phyloP scores from a whole-genome alignment of 805 yeast genomes.

The Kluyveromyces starmeri region DNA sequence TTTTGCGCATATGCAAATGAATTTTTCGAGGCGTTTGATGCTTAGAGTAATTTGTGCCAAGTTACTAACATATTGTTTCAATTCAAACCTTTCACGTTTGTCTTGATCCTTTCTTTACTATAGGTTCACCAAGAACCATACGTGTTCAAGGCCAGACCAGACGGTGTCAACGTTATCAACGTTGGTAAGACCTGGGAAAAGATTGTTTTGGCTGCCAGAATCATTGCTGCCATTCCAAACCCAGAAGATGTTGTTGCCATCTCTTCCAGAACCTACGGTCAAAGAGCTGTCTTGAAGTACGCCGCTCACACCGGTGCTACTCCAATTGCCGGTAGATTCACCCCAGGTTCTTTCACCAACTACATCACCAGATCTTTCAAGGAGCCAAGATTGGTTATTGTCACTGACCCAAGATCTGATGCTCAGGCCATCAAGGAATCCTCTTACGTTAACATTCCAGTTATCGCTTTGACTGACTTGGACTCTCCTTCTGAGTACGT shows the following conservation, averaged over 20 bases:
- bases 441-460: slow-evolving; percentile 99
- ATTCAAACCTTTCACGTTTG: too few species aligned
- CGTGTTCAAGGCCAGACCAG: slow-evolving; percentile 98
- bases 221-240: slow-evolving; percentile 99
- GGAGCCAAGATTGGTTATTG: slow-evolving; percentile 99
- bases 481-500: slow-evolving; percentile 99
- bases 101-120: slow-evolving; percentile 3
- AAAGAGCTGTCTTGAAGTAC: slow-evolving; percentile 99
- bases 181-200: slow-evolving; percentile 99
- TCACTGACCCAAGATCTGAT: slow-evolving; percentile 99
- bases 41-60: too few species aligned
- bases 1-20: too few species aligned
- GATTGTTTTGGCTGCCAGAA: slow-evolving; percentile 98
- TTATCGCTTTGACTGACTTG: slow-evolving; percentile 96
- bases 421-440: slow-evolving; percentile 99
- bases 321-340: slow-evolving; percentile 99
- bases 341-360: slow-evolving; percentile 99
- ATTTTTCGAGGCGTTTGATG: too few species aligned
- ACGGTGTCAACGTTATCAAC: slow-evolving; percentile 98
- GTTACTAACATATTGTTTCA: too few species aligned
- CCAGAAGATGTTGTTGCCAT: slow-evolving; percentile 97
- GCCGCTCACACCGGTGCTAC: slow-evolving; percentile 99
- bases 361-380: slow-evolving; percentile 99
- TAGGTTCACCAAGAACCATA: slow-evolving; percentile 94
- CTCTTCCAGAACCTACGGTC: slow-evolving; percentile 99